Conservation (phyloP, 768 basidiomycete genomes). For the Cubamyces sp. region DNA sequence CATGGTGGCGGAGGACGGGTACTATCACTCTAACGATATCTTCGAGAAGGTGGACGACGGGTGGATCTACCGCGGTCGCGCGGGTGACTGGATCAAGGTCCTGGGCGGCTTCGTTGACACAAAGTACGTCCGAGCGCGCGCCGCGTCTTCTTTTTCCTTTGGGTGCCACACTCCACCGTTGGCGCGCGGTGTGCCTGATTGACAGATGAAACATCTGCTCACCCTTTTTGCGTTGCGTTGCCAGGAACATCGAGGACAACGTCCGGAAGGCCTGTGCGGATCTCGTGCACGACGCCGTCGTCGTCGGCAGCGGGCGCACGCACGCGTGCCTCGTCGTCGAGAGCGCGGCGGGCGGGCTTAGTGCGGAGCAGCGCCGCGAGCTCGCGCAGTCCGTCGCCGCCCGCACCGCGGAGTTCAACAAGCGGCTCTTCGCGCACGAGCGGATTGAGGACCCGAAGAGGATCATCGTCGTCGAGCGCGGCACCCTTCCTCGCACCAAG, state of each 20-base stretch:
- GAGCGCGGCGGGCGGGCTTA: neutral
- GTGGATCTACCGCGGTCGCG: constrained; percentile 28
- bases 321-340: constrained; percentile 27
- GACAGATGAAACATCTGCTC: too few relatives aligned
- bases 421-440: constrained; percentile 22
- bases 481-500: constrained; percentile 15
- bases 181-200: too few relatives aligned
- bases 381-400: constrained; percentile 15
- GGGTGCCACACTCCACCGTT: too few relatives aligned
- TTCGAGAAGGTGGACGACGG: constrained; percentile 29
- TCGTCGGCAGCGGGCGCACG: constrained; percentile 26
- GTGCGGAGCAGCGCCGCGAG: neutral
- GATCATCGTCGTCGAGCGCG: constrained; percentile 16
- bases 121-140: constrained; percentile 16
- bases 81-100: constrained; percentile 31
- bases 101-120: constrained; percentile 27
- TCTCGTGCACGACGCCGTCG: constrained; percentile 28
- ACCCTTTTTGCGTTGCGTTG: neutral
- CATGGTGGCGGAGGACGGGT: constrained; percentile 20
- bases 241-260: constrained; percentile 28
- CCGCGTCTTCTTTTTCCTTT: neutral
- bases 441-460: constrained; percentile 15
- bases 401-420: constrained; percentile 3
- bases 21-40: constrained; percentile 30
- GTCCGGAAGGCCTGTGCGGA: constrained; percentile 23